Evolutionary conservation across 2,329 filamentous ascomycete species (phyloP).

Genomic region (Trichoderma atroviride): DNA sequence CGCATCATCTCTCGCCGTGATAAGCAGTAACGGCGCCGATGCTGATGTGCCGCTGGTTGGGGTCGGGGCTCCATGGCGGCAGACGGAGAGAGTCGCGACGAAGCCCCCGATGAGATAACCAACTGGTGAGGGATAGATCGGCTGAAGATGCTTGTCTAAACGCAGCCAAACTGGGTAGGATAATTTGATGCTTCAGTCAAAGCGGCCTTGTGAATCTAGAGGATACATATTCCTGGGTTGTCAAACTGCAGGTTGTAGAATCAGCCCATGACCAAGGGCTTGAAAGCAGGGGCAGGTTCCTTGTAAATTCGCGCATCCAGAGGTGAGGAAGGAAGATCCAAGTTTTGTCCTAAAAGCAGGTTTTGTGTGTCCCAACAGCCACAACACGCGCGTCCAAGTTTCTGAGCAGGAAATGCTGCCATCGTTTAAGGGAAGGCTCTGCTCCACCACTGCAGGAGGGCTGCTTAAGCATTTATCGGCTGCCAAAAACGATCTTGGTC

Average conservation of each 20-base stretch:
- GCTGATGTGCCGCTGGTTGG: neutral
- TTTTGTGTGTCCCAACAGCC: neutral
- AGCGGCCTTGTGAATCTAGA: neutral
- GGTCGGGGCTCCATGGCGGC: neutral
- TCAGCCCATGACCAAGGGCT: neutral
- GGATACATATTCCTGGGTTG: neutral
- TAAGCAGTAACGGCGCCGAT: neutral
- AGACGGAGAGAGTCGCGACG: neutral
- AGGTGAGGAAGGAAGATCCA: neutral
- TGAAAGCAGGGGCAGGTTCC: neutral
- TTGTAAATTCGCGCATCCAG: neutral
- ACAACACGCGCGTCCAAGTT: neutral
- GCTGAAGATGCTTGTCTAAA: constrained; percentile 9
- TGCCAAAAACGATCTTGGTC: neutral
- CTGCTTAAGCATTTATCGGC: neutral
- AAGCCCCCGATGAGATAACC: neutral
- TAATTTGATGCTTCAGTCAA: neutral
- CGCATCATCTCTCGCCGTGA: neutral
- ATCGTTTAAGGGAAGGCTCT: neutral
- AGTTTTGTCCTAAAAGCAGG: neutral
- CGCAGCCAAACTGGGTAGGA: neutral
- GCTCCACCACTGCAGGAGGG: too few species aligned
- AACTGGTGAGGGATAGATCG: too few species aligned
- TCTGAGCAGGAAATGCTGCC: neutral
- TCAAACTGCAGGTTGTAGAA: neutral